Conservation (phyloP, 2,329 filamentous ascomycete species). For the Talaromyces piceae region DNA sequence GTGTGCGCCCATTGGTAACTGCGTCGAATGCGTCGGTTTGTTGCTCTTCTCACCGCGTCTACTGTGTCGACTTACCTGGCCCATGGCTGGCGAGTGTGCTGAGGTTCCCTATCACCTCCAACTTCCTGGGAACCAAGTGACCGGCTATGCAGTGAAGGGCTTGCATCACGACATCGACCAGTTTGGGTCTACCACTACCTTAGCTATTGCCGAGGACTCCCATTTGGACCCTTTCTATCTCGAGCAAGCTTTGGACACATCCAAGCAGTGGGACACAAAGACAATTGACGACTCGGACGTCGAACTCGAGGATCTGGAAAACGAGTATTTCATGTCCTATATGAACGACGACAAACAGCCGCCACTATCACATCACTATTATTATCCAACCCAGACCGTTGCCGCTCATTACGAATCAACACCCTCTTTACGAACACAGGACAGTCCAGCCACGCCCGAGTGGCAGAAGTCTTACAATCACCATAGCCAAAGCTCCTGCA, state of each 20-base stretch:
- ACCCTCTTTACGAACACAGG: not conserved
- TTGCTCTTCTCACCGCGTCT: constrained; percentile 1
- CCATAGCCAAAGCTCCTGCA: constrained; percentile 28
- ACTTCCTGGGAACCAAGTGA: constrained; percentile 23
- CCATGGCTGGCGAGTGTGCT: constrained; percentile 31
- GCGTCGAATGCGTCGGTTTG: constrained; percentile 5
- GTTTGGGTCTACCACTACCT: constrained; percentile 5
- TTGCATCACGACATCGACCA: constrained; percentile 6
- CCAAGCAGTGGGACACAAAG: constrained; percentile 20
- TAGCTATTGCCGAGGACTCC: constrained; percentile 21
- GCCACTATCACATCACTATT: not conserved
- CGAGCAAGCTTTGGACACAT: constrained; percentile 25
- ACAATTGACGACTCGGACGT: constrained; percentile 24
- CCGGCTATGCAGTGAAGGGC: constrained; percentile 22
- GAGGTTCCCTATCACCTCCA: constrained; percentile 27
- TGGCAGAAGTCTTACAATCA: constrained; percentile 14
- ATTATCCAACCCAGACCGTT: constrained; percentile 1
- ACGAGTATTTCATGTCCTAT: constrained; percentile 26
- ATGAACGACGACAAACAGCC: constrained; percentile 15
- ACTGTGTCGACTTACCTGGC: constrained; percentile 18
- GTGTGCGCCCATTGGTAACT: not conserved
- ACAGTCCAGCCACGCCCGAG: constrained; percentile 3
- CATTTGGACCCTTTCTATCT: constrained; percentile 34
- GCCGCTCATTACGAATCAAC: not conserved
- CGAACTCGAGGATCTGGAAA: constrained; percentile 22